Base-by-base conservation (phyloP, 2,329 filamentous ascomycete genomes). In the Orbilia quercus region DNA sequence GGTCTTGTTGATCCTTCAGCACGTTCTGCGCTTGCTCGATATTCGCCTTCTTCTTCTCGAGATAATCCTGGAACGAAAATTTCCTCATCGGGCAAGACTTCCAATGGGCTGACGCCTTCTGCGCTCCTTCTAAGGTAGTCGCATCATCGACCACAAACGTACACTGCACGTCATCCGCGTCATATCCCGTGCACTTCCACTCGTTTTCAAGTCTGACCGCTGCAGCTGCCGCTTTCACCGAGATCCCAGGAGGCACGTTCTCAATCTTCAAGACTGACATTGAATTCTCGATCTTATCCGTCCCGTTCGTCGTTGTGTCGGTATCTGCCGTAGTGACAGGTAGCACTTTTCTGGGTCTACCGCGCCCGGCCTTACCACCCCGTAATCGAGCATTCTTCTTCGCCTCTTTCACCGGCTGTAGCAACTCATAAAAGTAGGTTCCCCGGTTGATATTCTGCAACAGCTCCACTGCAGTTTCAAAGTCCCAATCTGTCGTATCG, bases 401-500 rank as follows among this genome's bases (percentile, higher is more conserved):
- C 6, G 69, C 60, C 22, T 73, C 69, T 14, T 66, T 73, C 11
- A 73, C 69, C 2, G 69, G 69, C n/a, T 73, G 69, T 16, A 73
- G 20, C 2, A 73, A 45, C 36, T 73, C 69, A 23, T 62, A 54
- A 22, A 73, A 22, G 44, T 73, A 73, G 3, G 60, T 73, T n/a
- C 69, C 69, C 22, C 60, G 34, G 40, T 73, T 73, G 16, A 73
- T 60, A 38, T 73, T 73, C 16, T 73, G 69, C 48, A 73, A 36
- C 40, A 73, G 40, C 48, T 73, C 69, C 1, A 48, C 55, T 12
- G 69, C 69, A 1, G 69, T 73, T 23, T 73, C 60, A 16, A 73
- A 73, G 22, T 73, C 69, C 69, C 69, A 73, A 16, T 73, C 60
- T 28, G 62, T 59, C 16, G 60, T 73, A 34, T 73, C 69, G 14